A percentile compares a stretch with the other conserved stretches of the same genome.
These are phyloP conservation scores for Aspergillus affinis DNA, from an alignment of 495 filamentous ascomycete genomes.

Conservation along the genomic window DNA sequence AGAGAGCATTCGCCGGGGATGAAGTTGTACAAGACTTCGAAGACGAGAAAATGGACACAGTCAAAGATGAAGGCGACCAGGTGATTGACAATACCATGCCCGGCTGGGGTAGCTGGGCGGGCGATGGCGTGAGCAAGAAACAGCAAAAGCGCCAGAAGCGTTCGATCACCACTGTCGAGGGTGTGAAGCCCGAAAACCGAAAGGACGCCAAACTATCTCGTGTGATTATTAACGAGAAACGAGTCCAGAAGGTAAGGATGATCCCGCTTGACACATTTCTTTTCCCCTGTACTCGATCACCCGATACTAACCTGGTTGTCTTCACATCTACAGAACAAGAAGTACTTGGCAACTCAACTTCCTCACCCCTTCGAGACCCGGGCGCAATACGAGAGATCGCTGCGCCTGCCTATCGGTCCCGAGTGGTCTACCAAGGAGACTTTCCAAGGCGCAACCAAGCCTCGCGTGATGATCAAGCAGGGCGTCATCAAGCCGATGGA, in stretches of 20 bases:
- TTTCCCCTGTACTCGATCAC: not conserved
- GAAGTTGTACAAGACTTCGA: constrained; percentile 83
- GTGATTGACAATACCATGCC: constrained; percentile 80
- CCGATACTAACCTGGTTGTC: constrained; percentile 29
- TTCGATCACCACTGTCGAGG: constrained; percentile 67
- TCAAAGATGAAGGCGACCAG: constrained; percentile 81
- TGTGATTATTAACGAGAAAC: constrained; percentile 93
- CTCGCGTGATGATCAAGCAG: constrained; percentile 87
- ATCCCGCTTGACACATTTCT: not conserved
- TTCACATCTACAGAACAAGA: constrained; percentile 61
- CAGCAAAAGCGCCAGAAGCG: constrained; percentile 61
- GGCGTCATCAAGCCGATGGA: constrained; percentile 87
- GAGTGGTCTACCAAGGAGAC: constrained; percentile 95
- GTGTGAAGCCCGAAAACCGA: constrained; percentile 72
- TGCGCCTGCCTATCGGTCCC: constrained; percentile 84
- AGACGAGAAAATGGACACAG: constrained; percentile 71
- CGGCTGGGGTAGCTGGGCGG: constrained; percentile 91
- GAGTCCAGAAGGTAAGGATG: constrained; percentile 74
- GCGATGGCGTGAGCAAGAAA: constrained; percentile 70
- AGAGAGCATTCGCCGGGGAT: constrained; percentile 84
- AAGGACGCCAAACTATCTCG: constrained; percentile 78
- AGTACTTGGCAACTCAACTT: constrained; percentile 78
- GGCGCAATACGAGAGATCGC: constrained; percentile 85
- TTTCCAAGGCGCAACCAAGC: constrained; percentile 87
- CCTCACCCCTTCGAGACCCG: constrained; percentile 85